These are phyloP conservation scores for Penicillium sp. DNA, from an alignment of 2,329 filamentous ascomycete species.

Conservation along the genomic window DNA sequence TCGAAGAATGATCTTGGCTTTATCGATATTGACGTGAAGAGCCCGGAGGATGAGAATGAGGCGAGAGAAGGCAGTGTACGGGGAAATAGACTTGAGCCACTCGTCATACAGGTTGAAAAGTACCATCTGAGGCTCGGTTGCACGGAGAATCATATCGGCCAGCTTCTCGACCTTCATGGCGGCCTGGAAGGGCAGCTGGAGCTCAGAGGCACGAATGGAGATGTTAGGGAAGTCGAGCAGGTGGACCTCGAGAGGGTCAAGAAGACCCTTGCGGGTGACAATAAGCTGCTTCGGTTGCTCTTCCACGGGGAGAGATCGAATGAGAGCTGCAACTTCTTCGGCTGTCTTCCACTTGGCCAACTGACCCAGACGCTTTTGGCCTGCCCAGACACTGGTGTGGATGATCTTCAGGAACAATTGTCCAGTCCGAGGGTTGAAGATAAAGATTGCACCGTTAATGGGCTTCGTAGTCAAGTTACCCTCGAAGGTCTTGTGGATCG, in stretches of 20 bases:
- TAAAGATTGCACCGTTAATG: conserved; percentile 99
- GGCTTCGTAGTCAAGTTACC: conserved; percentile 98
- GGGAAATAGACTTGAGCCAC: conserved; percentile 96
- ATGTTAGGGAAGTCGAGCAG: conserved; percentile 98
- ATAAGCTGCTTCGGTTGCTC: conserved; percentile 98
- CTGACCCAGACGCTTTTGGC: conserved; percentile 96
- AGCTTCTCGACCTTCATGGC: conserved; percentile 99
- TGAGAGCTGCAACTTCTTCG: conserved; percentile 96
- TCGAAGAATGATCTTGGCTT: conserved; percentile 88
- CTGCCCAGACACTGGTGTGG: conserved; percentile 97
- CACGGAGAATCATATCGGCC: conserved; percentile 95
- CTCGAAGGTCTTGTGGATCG: conserved; percentile 99
- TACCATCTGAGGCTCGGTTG: conserved; percentile 99
- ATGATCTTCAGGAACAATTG: conserved; percentile 99
- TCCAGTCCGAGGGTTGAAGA: conserved; percentile 97
- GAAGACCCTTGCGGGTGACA: conserved; percentile 89
- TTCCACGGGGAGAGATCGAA: conserved; percentile 88
- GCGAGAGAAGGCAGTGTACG: conserved; percentile 95
- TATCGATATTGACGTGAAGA: conserved; percentile 94
- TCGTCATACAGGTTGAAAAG: conserved; percentile 98
- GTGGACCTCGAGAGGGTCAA: conserved; percentile 95
- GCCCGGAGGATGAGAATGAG: conserved; percentile 87
- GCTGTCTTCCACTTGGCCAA: conserved; percentile 99
- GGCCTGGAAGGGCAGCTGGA: conserved; percentile 96
- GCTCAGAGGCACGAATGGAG: conserved; percentile 89